A percentile compares a stretch with the other conserved stretches of the same genome.
phyloP scores from a whole-genome alignment of 2,329 filamentous ascomycete genomes.

The Juglanconis sp. region DNA sequence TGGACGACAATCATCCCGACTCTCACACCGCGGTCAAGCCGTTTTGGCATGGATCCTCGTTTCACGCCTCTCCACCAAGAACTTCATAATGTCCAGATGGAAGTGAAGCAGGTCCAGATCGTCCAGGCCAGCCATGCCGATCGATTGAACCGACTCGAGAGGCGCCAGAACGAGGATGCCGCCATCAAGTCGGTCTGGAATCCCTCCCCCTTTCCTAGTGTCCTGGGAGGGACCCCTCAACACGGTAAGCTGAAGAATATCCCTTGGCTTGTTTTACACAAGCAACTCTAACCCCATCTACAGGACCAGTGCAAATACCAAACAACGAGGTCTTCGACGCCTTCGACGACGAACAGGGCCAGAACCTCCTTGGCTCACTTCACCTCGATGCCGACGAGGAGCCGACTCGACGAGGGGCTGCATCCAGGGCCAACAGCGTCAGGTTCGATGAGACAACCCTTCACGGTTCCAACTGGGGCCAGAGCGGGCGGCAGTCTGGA shows the following conservation, averaged over 20 bases:
- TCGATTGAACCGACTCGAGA: conserved; percentile 59
- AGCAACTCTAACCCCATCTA: conserved; percentile 8
- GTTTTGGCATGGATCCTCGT: conserved; percentile 59
- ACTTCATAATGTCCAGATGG: conserved; percentile 67
- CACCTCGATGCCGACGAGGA: conserved; percentile 86
- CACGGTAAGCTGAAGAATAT: conserved; percentile 62
- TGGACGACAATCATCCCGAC: conserved; percentile 9
- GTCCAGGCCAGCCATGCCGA: conserved; percentile 62
- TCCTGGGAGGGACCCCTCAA: conserved; percentile 77
- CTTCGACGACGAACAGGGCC: conserved; percentile 77
- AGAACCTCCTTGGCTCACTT: conserved; percentile 74
- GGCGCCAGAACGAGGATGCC: conserved; percentile 65
- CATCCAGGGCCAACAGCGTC: conserved; percentile 93
- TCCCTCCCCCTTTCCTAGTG: conserved; percentile 79
- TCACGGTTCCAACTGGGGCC: conserved; percentile 79
- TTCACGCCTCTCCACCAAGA: conserved; percentile 60
- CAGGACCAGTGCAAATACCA: conserved; percentile 76
- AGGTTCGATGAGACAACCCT: conserved; percentile 95
- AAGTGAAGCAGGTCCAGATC: conserved; percentile 65
- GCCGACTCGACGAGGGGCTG: conserved; percentile 76
- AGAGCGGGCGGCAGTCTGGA: conserved; percentile 75
- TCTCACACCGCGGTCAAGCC: not conserved
- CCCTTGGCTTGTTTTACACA: conserved; percentile 18
- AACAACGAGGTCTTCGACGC: conserved; percentile 84
- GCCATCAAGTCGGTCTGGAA: conserved; percentile 85